Conservation (phyloP, 306 rosid genomes). For the Acacia melanoxylon region DNA sequence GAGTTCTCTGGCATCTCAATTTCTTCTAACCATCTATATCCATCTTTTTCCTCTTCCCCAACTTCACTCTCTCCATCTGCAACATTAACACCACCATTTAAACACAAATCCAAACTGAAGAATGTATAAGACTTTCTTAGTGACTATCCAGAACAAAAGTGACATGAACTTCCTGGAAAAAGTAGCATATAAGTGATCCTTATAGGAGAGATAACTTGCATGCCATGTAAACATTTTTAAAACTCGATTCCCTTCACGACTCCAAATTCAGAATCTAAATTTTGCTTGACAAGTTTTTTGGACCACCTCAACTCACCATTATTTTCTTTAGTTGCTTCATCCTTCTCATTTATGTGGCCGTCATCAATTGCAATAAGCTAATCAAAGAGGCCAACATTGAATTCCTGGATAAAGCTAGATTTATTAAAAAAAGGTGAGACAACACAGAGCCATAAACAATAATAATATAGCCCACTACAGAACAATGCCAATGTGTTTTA, state of each 20-base stretch:
- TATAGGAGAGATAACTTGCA: constrained; percentile 33
- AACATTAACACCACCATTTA: too few species aligned
- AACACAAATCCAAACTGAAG: too few species aligned
- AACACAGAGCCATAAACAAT: constrained; percentile 11
- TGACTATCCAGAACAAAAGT: too few species aligned
- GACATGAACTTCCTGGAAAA: too few species aligned
- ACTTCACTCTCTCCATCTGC: too few species aligned
- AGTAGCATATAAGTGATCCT: too few species aligned
- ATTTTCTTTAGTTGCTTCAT: constrained; percentile 49
- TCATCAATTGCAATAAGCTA: constrained; percentile 88
- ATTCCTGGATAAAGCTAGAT: constrained; percentile 71
- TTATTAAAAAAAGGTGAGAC: constrained; percentile 23
- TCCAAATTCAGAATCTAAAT: constrained; percentile 88
- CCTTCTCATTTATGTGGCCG: constrained; percentile 72
- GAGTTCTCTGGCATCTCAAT: too few species aligned
- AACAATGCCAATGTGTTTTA: constrained; percentile 6
- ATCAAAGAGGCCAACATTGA: constrained; percentile 98
- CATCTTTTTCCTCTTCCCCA: too few species aligned
- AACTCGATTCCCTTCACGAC: constrained; percentile 95
- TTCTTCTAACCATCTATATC: too few species aligned
- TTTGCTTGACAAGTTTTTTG: constrained; percentile 52
- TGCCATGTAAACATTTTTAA: constrained; percentile 92
- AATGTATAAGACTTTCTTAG: too few species aligned
- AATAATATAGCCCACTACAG: not conserved
- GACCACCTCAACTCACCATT: constrained; percentile 47